Conservation (phyloP, 495 filamentous ascomycete genomes). For the Xylaria nigripes region DNA sequence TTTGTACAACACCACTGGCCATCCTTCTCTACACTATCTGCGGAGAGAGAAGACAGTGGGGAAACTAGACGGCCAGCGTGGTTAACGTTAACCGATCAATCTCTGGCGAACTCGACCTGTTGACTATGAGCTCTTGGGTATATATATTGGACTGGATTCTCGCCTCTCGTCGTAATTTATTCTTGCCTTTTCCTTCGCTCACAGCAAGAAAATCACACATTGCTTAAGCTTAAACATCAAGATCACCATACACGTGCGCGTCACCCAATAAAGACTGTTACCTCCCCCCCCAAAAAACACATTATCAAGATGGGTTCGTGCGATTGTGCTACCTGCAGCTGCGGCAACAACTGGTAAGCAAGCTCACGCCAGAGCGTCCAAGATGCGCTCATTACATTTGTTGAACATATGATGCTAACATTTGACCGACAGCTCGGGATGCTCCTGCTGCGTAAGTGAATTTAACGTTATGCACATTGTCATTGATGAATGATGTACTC, state of each 20-base stretch:
- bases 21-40: too few species aligned
- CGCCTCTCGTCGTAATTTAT: not conserved
- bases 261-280: not conserved
- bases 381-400: not conserved
- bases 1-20: too few species aligned
- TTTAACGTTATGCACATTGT: not conserved
- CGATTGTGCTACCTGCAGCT: conserved; percentile 8
- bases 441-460: conserved; percentile 7
- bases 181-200: not conserved
- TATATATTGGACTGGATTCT: not conserved
- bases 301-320: conserved; percentile 10
- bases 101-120: not conserved
- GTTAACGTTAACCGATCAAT: not conserved
- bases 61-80: not conserved
- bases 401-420: not conserved
- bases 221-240: not conserved
- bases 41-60: not conserved
- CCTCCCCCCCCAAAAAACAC: not conserved
- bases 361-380: not conserved
- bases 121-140: not conserved
- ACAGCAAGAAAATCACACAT: not conserved
- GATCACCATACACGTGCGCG: not conserved
- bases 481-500: not conserved
- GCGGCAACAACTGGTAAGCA: conserved; percentile 3
- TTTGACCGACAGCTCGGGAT: not conserved